Percentiles rank a stretch among this genome's conserved stretches.
Conservation (phyloP, 2,329 filamentous ascomycete genomes). For the Fusarium sp. region DNA sequence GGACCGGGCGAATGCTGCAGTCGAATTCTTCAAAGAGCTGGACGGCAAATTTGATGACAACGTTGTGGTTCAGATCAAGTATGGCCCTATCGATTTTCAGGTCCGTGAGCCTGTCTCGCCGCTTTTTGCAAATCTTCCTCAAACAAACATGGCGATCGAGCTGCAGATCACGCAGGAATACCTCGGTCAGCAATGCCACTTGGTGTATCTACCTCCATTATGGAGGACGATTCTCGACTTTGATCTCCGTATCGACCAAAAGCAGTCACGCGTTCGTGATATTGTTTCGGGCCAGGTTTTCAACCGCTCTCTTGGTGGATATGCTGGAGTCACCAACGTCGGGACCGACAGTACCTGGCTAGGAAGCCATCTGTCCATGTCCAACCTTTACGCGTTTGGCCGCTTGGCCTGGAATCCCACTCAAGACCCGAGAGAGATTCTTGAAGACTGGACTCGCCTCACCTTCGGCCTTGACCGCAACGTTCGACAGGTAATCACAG, state of each 20-base stretch:
- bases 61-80: conserved; percentile 77
- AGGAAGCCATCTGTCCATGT: conserved; percentile 74
- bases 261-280: conserved; percentile 65
- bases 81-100: conserved; percentile 78
- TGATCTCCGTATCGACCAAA: conserved; percentile 68
- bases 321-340: conserved; percentile 72
- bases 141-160: conserved; percentile 65
- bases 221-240: conserved; percentile 76
- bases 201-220: conserved; percentile 73
- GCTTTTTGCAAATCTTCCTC: conserved; percentile 62
- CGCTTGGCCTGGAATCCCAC: conserved; percentile 71
- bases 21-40: conserved; percentile 71
- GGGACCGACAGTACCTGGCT: conserved; percentile 74
- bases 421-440: conserved; percentile 52
- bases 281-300: conserved; percentile 70
- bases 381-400: conserved; percentile 76
- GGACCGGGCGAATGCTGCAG: conserved; percentile 75
- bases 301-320: conserved; percentile 65
- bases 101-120: conserved; percentile 73
- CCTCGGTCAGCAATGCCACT: conserved; percentile 73
- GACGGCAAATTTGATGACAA: conserved; percentile 75
- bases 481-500: conserved; percentile 67
- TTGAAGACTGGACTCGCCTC: conserved; percentile 73
- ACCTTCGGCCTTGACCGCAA: conserved; percentile 66
- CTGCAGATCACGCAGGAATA: conserved; percentile 75